Base-by-base conservation (phyloP, 73 alveolate species). In the Durusdinium trenchii region DNA sequence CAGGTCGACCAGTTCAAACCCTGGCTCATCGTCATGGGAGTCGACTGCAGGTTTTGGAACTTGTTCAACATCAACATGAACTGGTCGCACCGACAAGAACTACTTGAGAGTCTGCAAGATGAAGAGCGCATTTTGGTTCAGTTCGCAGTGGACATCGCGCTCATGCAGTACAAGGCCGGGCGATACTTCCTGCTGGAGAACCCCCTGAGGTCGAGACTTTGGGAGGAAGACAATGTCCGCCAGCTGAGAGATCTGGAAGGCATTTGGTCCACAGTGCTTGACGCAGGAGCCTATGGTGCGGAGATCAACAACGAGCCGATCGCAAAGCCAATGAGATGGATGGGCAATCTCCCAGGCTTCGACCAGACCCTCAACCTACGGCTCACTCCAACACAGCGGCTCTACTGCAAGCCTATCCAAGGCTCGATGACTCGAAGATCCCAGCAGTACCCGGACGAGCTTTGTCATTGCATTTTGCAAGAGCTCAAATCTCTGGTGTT, bases 131-230 rank as follows among this genome's bases (percentile, higher is more conserved):
- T 30, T 30, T 9, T 32, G 84, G 23, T 35, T 20, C 35, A n/a
- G 47, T 73, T 73, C 23, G 84, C 38, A 30, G 30, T 30, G 52
- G 84, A 73, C 50, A 47, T 73, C 50, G 6, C 38, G 12, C 51
- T 3, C 12, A 30, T 7, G 23, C 84, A 73, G 40, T 20, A 4
- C 50, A 20, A 36, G 52, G 3, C 4, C 20, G 84, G 84, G 23
- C 84, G 84, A 26, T 28, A 36, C 84, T 73, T 73, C 50, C 84
- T 73, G 7, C 84, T 73, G 47, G 84, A 73, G 50, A 73, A 73
- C 40, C 84, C 84, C 30, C 12, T 7, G 16, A 73, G 52, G 50
- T 26, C 48, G 52, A 35, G 84, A 7, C 50, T 73, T 30, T 73
- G 84, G 84, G 32, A 73, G 50, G 48, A 73, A 5, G 3, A 30